Conservation (phyloP, 2,329 filamentous ascomycete genomes). For the Fusarium xyrophilum region DNA sequence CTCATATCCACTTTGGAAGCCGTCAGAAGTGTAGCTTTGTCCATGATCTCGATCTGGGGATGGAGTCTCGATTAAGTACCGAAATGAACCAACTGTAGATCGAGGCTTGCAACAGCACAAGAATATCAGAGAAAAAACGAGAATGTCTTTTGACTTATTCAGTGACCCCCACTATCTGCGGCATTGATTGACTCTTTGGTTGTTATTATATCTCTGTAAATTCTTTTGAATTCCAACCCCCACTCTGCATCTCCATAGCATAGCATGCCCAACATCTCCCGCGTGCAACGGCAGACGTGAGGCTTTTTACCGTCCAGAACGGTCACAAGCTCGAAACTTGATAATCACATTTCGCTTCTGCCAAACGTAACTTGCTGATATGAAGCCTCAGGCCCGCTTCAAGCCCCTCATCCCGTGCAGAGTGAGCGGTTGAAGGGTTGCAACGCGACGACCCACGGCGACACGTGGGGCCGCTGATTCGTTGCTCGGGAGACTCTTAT, state of each 20-base stretch:
- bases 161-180: not conserved
- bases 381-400: constrained; percentile 22
- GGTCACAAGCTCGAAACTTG: constrained; percentile 4
- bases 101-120: not conserved
- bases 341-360: constrained; percentile 27
- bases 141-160: constrained; percentile 1
- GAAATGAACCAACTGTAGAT: not conserved
- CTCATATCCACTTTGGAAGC: constrained; percentile 48
- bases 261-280: not conserved
- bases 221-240: constrained; percentile 2
- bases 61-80: constrained; percentile 11
- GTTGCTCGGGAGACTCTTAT: constrained; percentile 20
- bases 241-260: constrained; percentile 6
- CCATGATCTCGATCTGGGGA: constrained; percentile 41
- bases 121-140: constrained; percentile 1
- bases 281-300: constrained; percentile 26
- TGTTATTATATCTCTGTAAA: constrained; percentile 38
- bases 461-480: constrained; percentile 45
- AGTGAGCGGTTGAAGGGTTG: constrained; percentile 4
- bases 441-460: constrained; percentile 20
- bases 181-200: constrained; percentile 12
- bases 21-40: constrained; percentile 50
- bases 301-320: not conserved
- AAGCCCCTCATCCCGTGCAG: constrained; percentile 9
- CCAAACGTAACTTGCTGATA: constrained; percentile 27